Evolutionary conservation across 805 yeast genomes (phyloP).

Genomic region (Scheffersomyces stipitis): DNA sequence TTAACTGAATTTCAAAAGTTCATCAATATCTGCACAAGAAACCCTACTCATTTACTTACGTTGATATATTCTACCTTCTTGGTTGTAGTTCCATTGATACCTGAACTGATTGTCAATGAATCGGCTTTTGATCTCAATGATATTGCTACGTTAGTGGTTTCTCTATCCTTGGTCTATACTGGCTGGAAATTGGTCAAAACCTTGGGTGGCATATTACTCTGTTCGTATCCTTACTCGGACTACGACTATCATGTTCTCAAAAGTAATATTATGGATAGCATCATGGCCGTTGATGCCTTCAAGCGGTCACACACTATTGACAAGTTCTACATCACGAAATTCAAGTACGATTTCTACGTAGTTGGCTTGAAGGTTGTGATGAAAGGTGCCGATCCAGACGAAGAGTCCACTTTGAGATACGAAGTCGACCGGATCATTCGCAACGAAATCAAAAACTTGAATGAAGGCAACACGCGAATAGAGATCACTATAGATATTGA

Average conservation of each 20-base stretch:
- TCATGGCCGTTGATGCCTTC: constrained; percentile 52
- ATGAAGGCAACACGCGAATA: constrained; percentile 20
- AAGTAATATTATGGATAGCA: constrained; percentile 40
- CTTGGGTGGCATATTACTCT: constrained; percentile 51
- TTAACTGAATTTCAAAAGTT: no score
- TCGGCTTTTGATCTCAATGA: constrained; percentile 42
- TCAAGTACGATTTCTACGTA: constrained; percentile 59
- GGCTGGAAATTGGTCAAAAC: constrained; percentile 54
- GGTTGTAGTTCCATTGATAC: constrained; percentile 40
- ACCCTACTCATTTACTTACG: constrained; percentile 50
- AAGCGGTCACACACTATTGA: constrained; percentile 49
- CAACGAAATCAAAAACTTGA: constrained; percentile 27
- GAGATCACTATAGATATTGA: constrained; percentile 45
- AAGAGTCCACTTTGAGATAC: constrained; percentile 56
- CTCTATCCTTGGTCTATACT: constrained; percentile 44
- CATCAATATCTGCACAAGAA: constrained; percentile 19
- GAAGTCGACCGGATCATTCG: constrained; percentile 47
- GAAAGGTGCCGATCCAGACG: constrained; percentile 73
- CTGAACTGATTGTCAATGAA: constrained; percentile 25
- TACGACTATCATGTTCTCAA: constrained; percentile 37
- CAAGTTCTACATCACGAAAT: constrained; percentile 55
- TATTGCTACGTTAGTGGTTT: constrained; percentile 45
- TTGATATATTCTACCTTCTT: constrained; percentile 41
- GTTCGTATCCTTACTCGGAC: constrained; percentile 51
- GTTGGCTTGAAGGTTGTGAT: constrained; percentile 55